A percentile compares a stretch with the other conserved stretches of the same genome.
Evolutionary conservation across 2,329 filamentous ascomycete species (phyloP).

Genomic region (Xylariaceae sp.): DNA sequence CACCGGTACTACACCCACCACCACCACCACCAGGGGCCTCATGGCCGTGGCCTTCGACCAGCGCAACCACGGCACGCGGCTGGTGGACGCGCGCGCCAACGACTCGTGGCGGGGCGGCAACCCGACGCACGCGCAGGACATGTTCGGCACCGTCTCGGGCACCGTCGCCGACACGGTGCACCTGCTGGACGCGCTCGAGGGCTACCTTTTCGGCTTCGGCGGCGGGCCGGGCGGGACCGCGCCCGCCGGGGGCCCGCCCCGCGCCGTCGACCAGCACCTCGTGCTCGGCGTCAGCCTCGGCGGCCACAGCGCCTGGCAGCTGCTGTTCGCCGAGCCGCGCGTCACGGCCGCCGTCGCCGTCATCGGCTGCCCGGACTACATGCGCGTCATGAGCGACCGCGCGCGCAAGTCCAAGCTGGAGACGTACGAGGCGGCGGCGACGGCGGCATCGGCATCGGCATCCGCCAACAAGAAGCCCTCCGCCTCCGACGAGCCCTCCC

Average conservation of each 20-base stretch:
- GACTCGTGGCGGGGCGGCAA: slow-evolving; percentile 75
- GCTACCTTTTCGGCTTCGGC: slow-evolving; percentile 56
- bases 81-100: slow-evolving; percentile 62
- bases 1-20: neutral
- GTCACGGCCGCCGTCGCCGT: slow-evolving; percentile 72
- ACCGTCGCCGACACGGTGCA: slow-evolving; percentile 68
- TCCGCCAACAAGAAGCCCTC: too few species aligned
- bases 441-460: too few species aligned
- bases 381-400: slow-evolving; percentile 72
- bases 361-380: slow-evolving; percentile 86
- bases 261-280: slow-evolving; percentile 54
- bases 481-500: slow-evolving; percentile 44
- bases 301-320: slow-evolving; percentile 82
- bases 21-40: slow-evolving; percentile 43
- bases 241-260: slow-evolving; percentile 19
- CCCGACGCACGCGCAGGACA: slow-evolving; percentile 76
- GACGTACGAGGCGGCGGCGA: too few species aligned
- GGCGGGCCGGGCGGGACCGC: slow-evolving; percentile 14
- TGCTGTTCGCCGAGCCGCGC: slow-evolving; percentile 68
- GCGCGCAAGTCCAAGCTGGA: slow-evolving; percentile 61
- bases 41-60: slow-evolving; percentile 86
- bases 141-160: slow-evolving; percentile 70
- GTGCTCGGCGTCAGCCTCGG: slow-evolving; percentile 80
- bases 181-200: slow-evolving; percentile 70
- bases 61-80: slow-evolving; percentile 77